Evolutionary conservation across 352 stramenopile genomes (phyloP), one percentile per base, ranked within the genome.

Genomic region (Phytophthora pini): DNA sequence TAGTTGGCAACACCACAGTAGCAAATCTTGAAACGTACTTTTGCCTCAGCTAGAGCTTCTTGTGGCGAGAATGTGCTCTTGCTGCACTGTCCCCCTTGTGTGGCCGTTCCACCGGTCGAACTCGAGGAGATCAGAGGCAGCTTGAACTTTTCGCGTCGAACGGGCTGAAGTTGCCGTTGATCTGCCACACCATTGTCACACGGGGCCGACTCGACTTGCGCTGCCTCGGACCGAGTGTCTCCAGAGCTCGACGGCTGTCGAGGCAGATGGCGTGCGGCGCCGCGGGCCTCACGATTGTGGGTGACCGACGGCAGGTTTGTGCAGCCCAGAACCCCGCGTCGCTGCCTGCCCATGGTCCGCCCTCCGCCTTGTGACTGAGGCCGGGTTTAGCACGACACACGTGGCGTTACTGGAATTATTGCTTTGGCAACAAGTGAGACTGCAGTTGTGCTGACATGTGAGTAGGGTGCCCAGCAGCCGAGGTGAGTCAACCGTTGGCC

Each of bases 271-370:
- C 59, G 36, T 47, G 15, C 50, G 22, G 20, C 39, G n/a, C 24
- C 13, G 20, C 17, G 57, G 8, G 39, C 65, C 49, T 61, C 65
- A 56, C 65, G 72, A 41, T 61, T 61, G 44, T 65, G 66, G 51
- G 43, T 70, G 43, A 65, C 48, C 43, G 58, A 48, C n/a, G 53
- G 49, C 49, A 82, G 63, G 41, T 82, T 82, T 3, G 71, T 82
- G 56, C 53, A 69, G 17, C 63, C 70, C 20, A 77, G 15, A 32
- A 72, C 45, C 32, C 67, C 74, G 45, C 63, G 56, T 24, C 70
- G 74, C 49, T 75, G 59, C 24, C 70, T 72, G 24, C 29, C 39
- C 68, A 71, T 76, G 65, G 41, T 60, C 50, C 41, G 24, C 34
- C 48, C 38, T 8, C 40, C 39, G 45, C 39, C 57, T 51, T 49